These are phyloP conservation scores for Malania oleifera DNA, from an alignment of 164 flowering plant species.

Conservation along the genomic window DNA sequence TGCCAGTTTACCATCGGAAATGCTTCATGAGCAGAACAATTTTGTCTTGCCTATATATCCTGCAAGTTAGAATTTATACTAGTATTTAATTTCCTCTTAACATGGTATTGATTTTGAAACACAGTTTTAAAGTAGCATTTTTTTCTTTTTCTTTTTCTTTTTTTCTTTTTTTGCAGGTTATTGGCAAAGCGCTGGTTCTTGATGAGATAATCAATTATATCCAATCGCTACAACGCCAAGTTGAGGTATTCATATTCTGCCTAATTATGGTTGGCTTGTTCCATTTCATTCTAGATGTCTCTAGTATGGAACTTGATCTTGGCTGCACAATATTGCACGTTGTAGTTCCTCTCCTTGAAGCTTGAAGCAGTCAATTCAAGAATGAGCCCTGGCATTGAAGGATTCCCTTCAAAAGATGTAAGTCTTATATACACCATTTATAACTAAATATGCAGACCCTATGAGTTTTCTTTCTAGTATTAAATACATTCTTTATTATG, in stretches of 20 bases:
- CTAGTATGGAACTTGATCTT: neutral
- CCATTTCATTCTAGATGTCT: neutral
- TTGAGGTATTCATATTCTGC: slow-evolving; percentile 44
- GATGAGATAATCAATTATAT: slow-evolving; percentile 91
- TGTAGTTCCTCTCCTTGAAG: slow-evolving; percentile 71
- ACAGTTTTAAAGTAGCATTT: neutral
- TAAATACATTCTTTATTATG: too few species aligned
- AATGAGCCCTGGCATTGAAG: slow-evolving; percentile 38
- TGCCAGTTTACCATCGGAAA: too few species aligned
- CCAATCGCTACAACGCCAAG: slow-evolving; percentile 80
- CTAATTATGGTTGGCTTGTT: neutral
- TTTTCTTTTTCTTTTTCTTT: too few species aligned
- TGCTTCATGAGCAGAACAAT: too few species aligned
- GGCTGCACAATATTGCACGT: slow-evolving; percentile 3
- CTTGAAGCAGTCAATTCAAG: slow-evolving; percentile 65
- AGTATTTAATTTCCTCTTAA: neutral
- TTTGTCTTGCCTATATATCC: too few species aligned
- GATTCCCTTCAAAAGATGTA: slow-evolving; percentile 60
- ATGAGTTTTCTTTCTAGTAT: too few species aligned
- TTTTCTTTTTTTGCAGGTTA: too few species aligned
- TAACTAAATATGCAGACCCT: neutral
- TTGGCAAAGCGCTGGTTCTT: slow-evolving; percentile 76
- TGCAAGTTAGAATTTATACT: too few species aligned
- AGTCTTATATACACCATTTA: slow-evolving; percentile 10
- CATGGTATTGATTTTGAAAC: too few species aligned